phyloP scores from a whole-genome alignment of 2,329 filamentous ascomycete species.

The Botrytis fabae region DNA sequence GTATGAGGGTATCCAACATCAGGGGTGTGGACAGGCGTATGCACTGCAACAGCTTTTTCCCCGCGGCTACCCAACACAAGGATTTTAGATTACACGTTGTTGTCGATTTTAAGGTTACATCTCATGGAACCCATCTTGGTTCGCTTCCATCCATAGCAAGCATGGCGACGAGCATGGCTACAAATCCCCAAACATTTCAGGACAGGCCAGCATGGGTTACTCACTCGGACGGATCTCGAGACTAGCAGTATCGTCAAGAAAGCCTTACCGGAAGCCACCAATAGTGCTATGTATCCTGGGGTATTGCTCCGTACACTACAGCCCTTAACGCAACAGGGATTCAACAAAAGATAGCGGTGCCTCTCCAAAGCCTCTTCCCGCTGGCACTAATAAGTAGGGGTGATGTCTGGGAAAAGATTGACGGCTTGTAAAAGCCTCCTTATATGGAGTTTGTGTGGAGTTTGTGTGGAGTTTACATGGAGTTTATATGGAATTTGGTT shows the following conservation, averaged over 20 bases:
- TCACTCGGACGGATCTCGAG: not conserved
- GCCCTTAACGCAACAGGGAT: too few relatives aligned
- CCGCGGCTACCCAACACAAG: not conserved
- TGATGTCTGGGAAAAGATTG: not conserved
- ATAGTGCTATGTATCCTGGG: not conserved
- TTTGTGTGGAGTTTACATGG: too few relatives aligned
- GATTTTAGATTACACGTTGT: constrained; percentile 1
- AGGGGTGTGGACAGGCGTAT: not conserved
- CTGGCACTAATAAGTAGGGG: constrained; percentile 2
- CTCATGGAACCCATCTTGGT: not conserved
- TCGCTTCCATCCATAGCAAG: constrained; percentile 6
- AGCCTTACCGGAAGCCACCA: not conserved
- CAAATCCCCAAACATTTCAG: not conserved
- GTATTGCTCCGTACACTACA: not conserved
- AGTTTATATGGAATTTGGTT: too few relatives aligned
- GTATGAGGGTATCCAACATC: too few relatives aligned
- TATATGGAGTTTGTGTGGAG: not conserved
- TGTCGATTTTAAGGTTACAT: not conserved
- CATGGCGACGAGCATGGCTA: not conserved
- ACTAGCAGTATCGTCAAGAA: not conserved
- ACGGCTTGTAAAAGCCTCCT: not conserved
- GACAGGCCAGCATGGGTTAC: not conserved
- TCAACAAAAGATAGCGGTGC: not conserved
- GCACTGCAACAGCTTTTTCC: not conserved
- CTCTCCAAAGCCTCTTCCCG: constrained; percentile 4